These are phyloP conservation scores for Psilocybe cubensis DNA, from an alignment of 768 basidiomycete genomes.

Conservation along the genomic window DNA sequence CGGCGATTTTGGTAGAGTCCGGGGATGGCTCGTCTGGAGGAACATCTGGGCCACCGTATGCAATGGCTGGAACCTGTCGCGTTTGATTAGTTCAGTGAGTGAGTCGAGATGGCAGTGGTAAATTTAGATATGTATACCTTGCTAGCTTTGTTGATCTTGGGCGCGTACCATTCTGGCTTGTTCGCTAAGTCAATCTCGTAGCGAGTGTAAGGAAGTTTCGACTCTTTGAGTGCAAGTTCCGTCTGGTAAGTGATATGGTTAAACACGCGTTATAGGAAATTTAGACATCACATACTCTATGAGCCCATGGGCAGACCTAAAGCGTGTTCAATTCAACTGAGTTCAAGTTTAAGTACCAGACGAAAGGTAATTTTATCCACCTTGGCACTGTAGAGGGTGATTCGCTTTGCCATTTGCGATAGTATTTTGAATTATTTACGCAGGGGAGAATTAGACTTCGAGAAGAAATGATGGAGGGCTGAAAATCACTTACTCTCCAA, in stretches of 20 bases:
- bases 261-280: neutral
- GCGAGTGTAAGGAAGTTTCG: conserved; percentile 47
- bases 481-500: no score
- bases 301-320: conserved; percentile 63
- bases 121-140: conserved; percentile 48
- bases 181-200: conserved; percentile 63
- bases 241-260: conserved; percentile 33
- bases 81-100: neutral
- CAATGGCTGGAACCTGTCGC: conserved; percentile 56
- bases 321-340: neutral
- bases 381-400: conserved; percentile 38
- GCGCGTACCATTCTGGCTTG: conserved; percentile 73
- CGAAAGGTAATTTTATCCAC: conserved; percentile 25
- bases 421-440: no score
- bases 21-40: conserved; percentile 59
- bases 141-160: conserved; percentile 65
- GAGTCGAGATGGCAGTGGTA: neutral
- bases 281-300: conserved; percentile 41
- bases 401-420: conserved; percentile 28
- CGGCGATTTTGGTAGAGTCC: conserved; percentile 62
- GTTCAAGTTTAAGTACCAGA: neutral
- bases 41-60: conserved; percentile 63
- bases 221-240: conserved; percentile 63
- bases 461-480: no score
- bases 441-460: no score